Base-by-base conservation (phyloP, 2,329 filamentous ascomycete species). In the Bipolaris victoriae region DNA sequence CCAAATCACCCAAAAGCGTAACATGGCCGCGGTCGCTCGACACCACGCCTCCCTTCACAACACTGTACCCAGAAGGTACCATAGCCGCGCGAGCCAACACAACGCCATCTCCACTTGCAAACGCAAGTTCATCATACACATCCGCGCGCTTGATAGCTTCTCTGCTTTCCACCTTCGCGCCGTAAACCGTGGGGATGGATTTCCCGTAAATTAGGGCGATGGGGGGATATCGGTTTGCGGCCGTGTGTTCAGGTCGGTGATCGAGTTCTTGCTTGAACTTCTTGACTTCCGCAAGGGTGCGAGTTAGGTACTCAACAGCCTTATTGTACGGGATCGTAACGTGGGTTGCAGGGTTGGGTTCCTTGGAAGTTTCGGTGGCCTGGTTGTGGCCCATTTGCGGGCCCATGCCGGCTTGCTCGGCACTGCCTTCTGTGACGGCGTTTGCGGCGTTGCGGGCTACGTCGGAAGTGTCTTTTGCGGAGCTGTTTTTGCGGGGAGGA, bases 71-170 rank as follows among this genome's bases (percentile, higher is more conserved):
- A 2, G 85, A 79, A 0, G 93, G 93, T 41, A 96, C 77, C 90
- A 96, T 94, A 0, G 92, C 90, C 60, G 94, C 91, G 49, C 86
- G 86, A 0, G 93, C 91, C 6, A 97, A 83, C 52, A 94, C 92
- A 0, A 98, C 93, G 0, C 93, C 94, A 72, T 98, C 93, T 2
- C 93, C 92, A 20, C 88, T 89, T 0, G 90, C 89, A 77, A 97
- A 97, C 0, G 91, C 85, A 2, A 98, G 82, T 66, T 96, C 89
- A 63, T 96, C 92, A 73, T 96, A 97, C 0, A 87, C 88, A 74
- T 96, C 91, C 0, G 86, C 80, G 59, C 87, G 86, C 48, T 87
- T 84, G 64, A 97, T 97, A 0, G 84, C 87, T 52, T 94, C 92
- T 3, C 84, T 82, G 2, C 86, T 86, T 13, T 84, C 79, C 0